These are phyloP conservation scores for Cyclotella kingstonii DNA, from an alignment of 108 stramenopile genomes.

Conservation along the genomic window DNA sequence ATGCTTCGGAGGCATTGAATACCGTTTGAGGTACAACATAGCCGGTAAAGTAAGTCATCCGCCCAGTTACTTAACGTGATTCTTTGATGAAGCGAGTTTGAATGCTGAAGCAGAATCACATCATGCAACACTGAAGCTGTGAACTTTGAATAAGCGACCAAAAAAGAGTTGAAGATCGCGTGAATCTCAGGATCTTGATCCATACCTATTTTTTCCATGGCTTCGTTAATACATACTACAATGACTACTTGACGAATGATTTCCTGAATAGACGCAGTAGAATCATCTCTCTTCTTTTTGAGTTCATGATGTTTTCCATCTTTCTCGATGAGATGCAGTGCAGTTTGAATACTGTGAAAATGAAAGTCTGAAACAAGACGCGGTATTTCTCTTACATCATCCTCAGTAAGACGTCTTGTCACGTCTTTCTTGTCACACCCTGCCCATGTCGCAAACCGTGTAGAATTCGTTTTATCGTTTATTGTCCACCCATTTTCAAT, in stretches of 20 bases:
- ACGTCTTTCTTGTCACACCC: constrained; percentile 20
- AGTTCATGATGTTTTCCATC: constrained; percentile 13
- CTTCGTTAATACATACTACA: constrained; percentile 22
- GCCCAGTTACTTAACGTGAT: constrained; percentile 12
- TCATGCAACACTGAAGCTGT: constrained; percentile 18
- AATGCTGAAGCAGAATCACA: constrained; percentile 9
- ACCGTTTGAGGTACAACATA: constrained; percentile 20
- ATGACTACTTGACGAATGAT: constrained; percentile 16
- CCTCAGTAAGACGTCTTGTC: constrained; percentile 20
- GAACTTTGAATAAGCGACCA: constrained; percentile 20
- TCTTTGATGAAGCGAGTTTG: constrained; percentile 7
- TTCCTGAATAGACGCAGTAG: constrained; percentile 12
- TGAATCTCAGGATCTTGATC: constrained; percentile 18
- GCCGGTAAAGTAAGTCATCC: constrained; percentile 31
- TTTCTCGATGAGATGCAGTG: constrained; percentile 19
- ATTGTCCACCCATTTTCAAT: constrained; percentile 4
- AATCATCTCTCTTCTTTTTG: constrained; percentile 1
- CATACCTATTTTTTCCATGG: constrained; percentile 32
- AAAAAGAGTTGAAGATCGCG: constrained; percentile 32
- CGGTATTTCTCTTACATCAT: constrained; percentile 20
- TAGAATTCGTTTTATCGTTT: neutral
- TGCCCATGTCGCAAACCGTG: constrained; percentile 26
- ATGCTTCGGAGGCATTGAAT: constrained; percentile 13
- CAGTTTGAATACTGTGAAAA: constrained; percentile 20
- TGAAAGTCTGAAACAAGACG: constrained; percentile 30